Evolutionary conservation across 257 asterid genomes (phyloP).

Genomic region (Solanum sejunctum): DNA sequence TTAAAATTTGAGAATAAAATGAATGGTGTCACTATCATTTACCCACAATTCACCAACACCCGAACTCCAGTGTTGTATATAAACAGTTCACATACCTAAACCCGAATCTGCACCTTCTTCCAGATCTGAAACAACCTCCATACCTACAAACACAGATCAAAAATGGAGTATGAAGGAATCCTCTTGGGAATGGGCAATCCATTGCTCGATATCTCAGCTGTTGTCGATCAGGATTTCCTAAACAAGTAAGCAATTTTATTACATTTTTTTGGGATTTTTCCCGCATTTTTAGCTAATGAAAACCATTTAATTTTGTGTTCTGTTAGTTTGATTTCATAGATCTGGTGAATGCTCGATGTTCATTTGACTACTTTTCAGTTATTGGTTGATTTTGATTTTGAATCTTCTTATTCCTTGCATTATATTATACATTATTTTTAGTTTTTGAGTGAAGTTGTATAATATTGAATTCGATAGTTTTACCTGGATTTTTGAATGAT

Average conservation of each 20-base stretch:
- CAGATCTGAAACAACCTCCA: background rate
- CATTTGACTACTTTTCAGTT: background rate
- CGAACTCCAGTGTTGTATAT: background rate
- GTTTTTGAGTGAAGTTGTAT: background rate
- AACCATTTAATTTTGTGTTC: background rate
- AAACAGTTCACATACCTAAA: background rate
- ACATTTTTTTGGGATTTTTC: background rate
- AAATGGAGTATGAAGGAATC: conserved; percentile 61
- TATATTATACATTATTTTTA: background rate
- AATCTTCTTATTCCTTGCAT: background rate
- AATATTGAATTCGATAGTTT: background rate
- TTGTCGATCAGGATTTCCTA: conserved; percentile 69
- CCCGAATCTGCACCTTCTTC: background rate
- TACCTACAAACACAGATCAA: background rate
- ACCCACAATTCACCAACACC: background rate
- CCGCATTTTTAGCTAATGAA: background rate
- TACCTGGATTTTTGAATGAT: background rate
- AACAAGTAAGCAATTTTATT: conserved; percentile 36
- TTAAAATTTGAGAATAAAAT: background rate
- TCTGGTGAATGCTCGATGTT: background rate
- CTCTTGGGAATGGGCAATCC: conserved; percentile 97
- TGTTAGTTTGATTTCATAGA: background rate
- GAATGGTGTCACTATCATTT: background rate
- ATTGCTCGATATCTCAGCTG: conserved; percentile 70
- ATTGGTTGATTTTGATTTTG: background rate